phyloP scores from a whole-genome alignment of 2,329 filamentous ascomycete species.

The Ophiocordyceps camponoti-leonardi region DNA sequence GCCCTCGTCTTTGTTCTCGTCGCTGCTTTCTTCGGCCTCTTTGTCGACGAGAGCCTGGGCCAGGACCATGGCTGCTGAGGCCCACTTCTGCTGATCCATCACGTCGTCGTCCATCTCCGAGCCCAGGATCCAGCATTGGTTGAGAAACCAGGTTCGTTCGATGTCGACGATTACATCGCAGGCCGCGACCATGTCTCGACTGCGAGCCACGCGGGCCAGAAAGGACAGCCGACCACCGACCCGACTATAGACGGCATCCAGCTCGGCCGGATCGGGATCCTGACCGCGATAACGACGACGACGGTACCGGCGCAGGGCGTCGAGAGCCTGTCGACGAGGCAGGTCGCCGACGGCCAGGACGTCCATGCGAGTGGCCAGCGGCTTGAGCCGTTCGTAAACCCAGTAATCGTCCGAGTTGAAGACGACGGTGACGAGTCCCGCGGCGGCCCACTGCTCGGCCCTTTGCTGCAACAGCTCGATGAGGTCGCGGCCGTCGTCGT shows the following conservation, averaged over 20 bases:
- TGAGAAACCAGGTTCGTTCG: slow-evolving; percentile 63
- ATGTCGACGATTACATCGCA: slow-evolving; percentile 56
- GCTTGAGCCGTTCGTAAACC: slow-evolving; percentile 91
- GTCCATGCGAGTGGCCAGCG: slow-evolving; percentile 86
- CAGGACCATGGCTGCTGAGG: slow-evolving; percentile 83
- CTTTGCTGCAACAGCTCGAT: slow-evolving; percentile 90
- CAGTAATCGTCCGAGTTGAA: slow-evolving; percentile 98
- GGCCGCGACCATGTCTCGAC: slow-evolving; percentile 58
- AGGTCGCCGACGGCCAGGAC: slow-evolving; percentile 76
- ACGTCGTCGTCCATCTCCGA: slow-evolving; percentile 84
- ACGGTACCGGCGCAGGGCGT: slow-evolving; percentile 66
- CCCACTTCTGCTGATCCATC: slow-evolving; percentile 95
- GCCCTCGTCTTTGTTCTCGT: slow-evolving; percentile 45
- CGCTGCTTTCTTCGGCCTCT: slow-evolving; percentile 45
- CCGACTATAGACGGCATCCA: slow-evolving; percentile 68
- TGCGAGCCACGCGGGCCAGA: slow-evolving; percentile 79
- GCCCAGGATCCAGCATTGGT: slow-evolving; percentile 59
- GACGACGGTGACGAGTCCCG: slow-evolving; percentile 76
- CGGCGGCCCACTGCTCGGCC: slow-evolving; percentile 90
- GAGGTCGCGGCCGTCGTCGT: slow-evolving; percentile 83
- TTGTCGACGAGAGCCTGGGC: slow-evolving; percentile 80
- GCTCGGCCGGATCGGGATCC: slow-evolving; percentile 28
- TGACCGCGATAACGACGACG: slow-evolving; percentile 55
- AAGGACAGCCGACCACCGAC: slow-evolving; percentile 83
- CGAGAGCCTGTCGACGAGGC: slow-evolving; percentile 58